Conservation (phyloP, 495 filamentous ascomycete species). For the Mycothermus thermophilus region DNA sequence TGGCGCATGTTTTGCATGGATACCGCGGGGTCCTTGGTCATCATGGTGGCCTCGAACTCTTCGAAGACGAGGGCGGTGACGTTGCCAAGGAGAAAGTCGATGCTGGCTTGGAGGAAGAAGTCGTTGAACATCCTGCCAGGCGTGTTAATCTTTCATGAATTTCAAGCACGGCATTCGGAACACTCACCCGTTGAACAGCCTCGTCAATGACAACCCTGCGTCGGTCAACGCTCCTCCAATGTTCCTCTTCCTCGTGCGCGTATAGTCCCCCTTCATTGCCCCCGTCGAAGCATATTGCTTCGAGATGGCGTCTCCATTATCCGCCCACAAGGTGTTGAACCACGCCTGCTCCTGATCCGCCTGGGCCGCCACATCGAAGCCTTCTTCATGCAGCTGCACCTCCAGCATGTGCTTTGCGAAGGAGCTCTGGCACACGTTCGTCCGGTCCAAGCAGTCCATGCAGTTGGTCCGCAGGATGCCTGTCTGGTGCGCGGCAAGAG, state of each 20-base stretch:
- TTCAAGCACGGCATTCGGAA: too few relatives aligned
- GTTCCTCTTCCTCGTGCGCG: conserved; percentile 76
- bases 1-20: conserved; percentile 71
- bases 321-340: conserved; percentile 94
- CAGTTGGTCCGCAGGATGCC: conserved; percentile 84
- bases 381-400: conserved; percentile 56
- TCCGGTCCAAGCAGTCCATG: conserved; percentile 94
- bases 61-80: conserved; percentile 69
- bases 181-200: conserved; percentile 49
- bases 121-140: conserved; percentile 82
- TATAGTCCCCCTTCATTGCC: conserved; percentile 91
- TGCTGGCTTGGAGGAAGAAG: conserved; percentile 86
- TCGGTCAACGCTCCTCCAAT: conserved; percentile 90
- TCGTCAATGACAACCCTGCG: conserved; percentile 69
- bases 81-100: conserved; percentile 88
- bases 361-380: conserved; percentile 54
- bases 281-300: conserved; percentile 76
- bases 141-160: conserved; percentile 14
- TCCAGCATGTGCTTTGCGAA: conserved; percentile 67
- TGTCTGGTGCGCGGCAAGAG: conserved; percentile 41
- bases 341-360: conserved; percentile 61
- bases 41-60: conserved; percentile 82
- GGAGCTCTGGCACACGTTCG: conserved; percentile 84
- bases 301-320: conserved; percentile 72
- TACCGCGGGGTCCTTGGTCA: conserved; percentile 73